Evolutionary conservation across 1,284 basidiomycete species (phyloP).

Genomic region (Ceratobasidium sp.): DNA sequence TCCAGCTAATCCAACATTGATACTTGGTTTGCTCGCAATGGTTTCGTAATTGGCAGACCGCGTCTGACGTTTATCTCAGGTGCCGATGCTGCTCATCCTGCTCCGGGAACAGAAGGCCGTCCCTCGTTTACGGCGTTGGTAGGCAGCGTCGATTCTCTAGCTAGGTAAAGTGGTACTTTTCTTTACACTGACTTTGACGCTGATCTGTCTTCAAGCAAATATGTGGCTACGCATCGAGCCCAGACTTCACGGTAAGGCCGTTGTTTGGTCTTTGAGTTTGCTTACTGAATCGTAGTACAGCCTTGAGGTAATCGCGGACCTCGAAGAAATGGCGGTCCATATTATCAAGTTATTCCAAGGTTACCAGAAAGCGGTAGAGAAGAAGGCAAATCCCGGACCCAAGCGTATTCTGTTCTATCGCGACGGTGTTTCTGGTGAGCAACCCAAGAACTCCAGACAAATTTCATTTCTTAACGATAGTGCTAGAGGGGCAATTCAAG

Average conservation of each 20-base stretch:
- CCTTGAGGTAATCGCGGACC: slow-evolving; percentile 31
- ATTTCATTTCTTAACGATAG: neutral
- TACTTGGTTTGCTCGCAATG: slow-evolving; percentile 64
- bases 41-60: neutral
- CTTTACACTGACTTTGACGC: neutral
- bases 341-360: slow-evolving; percentile 38
- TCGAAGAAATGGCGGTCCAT: slow-evolving; percentile 27
- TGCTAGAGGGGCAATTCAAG: slow-evolving; percentile 61
- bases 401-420: slow-evolving; percentile 44
- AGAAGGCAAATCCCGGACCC: slow-evolving; percentile 16
- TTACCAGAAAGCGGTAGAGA: slow-evolving; percentile 26
- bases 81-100: slow-evolving; percentile 81
- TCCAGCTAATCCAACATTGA: slow-evolving; percentile 72
- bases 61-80: slow-evolving; percentile 54
- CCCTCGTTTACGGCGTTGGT: slow-evolving; percentile 82
- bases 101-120: slow-evolving; percentile 73
- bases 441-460: neutral
- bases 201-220: slow-evolving; percentile 60
- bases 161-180: slow-evolving; percentile 23
- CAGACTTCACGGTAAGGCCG: slow-evolving; percentile 73
- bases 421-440: slow-evolving; percentile 70
- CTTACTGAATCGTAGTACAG: neutral
- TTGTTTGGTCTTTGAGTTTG: neutral
- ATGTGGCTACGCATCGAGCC: slow-evolving; percentile 65
- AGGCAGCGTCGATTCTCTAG: slow-evolving; percentile 71